Conservation (phyloP, 163 green algal genomes). For the Chlamydomonas reinhardtii region DNA sequence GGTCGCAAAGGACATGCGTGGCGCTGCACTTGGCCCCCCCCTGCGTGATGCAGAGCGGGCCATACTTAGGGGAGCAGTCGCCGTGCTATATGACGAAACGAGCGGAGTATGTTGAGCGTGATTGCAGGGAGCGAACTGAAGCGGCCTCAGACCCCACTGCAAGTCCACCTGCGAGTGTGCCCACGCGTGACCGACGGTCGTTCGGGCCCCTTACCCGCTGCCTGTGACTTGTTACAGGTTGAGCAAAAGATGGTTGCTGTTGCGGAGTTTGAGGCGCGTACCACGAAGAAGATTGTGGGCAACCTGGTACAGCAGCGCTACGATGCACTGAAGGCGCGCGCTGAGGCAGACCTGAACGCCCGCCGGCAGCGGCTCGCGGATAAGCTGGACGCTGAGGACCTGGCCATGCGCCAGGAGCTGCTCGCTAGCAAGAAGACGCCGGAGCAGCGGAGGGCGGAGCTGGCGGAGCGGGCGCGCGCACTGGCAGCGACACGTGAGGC, state of each 20-base stretch:
- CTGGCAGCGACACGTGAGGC: slow-evolving; percentile 65
- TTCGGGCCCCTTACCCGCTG: no score
- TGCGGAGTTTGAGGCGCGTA: slow-evolving; percentile 61
- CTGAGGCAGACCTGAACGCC: slow-evolving; percentile 58
- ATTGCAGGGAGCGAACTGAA: no score
- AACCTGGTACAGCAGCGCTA: slow-evolving; percentile 59
- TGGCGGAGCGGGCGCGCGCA: slow-evolving; percentile 63
- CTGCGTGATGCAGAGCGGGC: no score
- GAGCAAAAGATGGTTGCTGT: slow-evolving; percentile 58
- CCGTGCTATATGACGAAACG: no score
- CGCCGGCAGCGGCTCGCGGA: slow-evolving; percentile 61
- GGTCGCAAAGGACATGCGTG: no score
- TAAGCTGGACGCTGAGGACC: slow-evolving; percentile 70
- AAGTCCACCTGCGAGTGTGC: no score
- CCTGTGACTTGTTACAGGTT: slow-evolving; percentile 41
- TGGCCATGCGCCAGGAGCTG: slow-evolving; percentile 66
- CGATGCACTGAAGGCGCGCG: slow-evolving; percentile 57
- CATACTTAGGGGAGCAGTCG: no score
- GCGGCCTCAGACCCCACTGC: no score
- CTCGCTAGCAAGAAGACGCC: slow-evolving; percentile 66
- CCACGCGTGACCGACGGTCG: no score
- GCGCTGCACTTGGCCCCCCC: no score
- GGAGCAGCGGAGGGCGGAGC: slow-evolving; percentile 68
- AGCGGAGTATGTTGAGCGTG: no score
- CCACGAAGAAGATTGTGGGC: slow-evolving; percentile 59